Percentiles rank a stretch among this genome's conserved stretches.
Conservation (phyloP, 1,139 yeast genomes). For the Debaryomyces robertsiae region DNA sequence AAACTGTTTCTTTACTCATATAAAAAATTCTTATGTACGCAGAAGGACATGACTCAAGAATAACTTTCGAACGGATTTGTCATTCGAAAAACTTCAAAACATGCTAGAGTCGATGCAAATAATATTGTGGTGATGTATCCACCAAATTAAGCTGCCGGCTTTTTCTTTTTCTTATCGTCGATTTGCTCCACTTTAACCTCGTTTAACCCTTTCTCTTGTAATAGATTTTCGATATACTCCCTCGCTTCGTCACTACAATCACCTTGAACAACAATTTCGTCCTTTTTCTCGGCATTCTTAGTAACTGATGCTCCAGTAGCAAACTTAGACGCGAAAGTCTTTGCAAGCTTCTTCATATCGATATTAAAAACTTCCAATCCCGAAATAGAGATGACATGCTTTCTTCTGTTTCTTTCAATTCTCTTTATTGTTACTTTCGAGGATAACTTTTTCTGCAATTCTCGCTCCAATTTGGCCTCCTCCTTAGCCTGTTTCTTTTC, state of each 20-base stretch:
- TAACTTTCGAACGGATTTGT: no score
- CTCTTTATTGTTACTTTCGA: constrained; percentile 83
- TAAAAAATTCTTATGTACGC: no score
- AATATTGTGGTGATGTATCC: not conserved
- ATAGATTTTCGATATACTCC: constrained; percentile 66
- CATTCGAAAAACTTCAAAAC: no score
- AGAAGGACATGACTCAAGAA: no score
- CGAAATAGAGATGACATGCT: constrained; percentile 81
- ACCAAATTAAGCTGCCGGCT: constrained; percentile 30
- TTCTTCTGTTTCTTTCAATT: constrained; percentile 88
- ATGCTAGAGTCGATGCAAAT: no score
- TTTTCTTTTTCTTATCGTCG: constrained; percentile 80
- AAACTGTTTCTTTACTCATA: no score
- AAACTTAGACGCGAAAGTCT: constrained; percentile 89
- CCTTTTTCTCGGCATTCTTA: constrained; percentile 88
- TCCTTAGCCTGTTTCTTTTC: constrained; percentile 87
- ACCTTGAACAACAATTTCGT: constrained; percentile 91
- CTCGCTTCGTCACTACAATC: constrained; percentile 94
- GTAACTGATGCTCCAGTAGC: constrained; percentile 98
- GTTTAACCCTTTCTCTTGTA: constrained; percentile 79
- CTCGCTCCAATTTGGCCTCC: constrained; percentile 86
- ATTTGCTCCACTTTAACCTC: constrained; percentile 87
- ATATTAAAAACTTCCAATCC: constrained; percentile 89
- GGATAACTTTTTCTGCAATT: constrained; percentile 72
- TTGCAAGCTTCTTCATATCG: constrained; percentile 88